Percentiles rank a stretch among this genome's conserved stretches.
These are phyloP conservation scores for Punica granatum DNA, from an alignment of 345 rosid species.

Conservation along the genomic window DNA sequence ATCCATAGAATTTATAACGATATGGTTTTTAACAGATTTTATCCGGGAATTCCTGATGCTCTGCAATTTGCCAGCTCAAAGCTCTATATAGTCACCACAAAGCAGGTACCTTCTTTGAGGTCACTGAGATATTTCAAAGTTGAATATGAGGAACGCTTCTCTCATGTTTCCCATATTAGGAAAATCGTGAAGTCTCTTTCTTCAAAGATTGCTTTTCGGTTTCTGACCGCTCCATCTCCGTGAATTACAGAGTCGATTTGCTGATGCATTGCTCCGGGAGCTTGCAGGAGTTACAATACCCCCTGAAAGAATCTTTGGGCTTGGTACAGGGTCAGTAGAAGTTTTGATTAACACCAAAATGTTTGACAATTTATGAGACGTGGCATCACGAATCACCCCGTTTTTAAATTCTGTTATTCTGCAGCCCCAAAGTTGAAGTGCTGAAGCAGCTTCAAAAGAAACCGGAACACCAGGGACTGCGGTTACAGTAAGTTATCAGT, in stretches of 20 bases:
- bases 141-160: neutral
- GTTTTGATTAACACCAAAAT: neutral
- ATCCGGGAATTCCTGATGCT: slow-evolving; percentile 88
- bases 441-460: slow-evolving; percentile 68
- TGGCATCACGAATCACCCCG: neutral
- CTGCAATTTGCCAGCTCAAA: slow-evolving; percentile 73
- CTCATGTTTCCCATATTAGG: neutral
- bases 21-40: slow-evolving; percentile 43
- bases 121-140: neutral
- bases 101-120: slow-evolving; percentile 43
- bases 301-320: slow-evolving; percentile 59
- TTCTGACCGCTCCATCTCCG: neutral
- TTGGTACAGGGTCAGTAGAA: slow-evolving; percentile 74
- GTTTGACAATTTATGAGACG: neutral
- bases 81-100: slow-evolving; percentile 74
- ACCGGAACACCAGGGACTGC: slow-evolving; percentile 73
- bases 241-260: slow-evolving; percentile 60
- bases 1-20: neutral
- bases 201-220: neutral
- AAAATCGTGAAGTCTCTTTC: neutral
- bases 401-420: neutral
- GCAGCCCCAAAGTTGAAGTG: slow-evolving; percentile 76
- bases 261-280: slow-evolving; percentile 61
- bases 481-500: slow-evolving; percentile 42
- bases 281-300: slow-evolving; percentile 76